Base-by-base conservation (phyloP, 306 rosid species). In the Biancaea sappan region DNA sequence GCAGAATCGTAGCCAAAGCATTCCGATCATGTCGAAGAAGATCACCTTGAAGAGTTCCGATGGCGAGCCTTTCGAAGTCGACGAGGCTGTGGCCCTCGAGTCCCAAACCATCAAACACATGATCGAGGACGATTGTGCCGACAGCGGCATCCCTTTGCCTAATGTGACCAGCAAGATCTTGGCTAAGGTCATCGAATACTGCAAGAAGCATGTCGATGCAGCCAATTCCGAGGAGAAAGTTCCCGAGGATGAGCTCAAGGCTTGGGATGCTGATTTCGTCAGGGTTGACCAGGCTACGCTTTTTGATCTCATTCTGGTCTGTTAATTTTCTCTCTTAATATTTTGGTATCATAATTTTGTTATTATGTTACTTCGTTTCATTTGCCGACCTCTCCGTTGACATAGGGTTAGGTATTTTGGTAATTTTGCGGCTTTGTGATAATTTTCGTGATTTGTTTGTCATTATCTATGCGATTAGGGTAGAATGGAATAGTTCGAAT, bases 151-250 rank as follows among this genome's bases (percentile, higher is more conserved):
- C 48, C 92, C 92, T 22, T 62, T 88, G 1, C 89, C 87, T 6
- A 88, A 88, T 76, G 89, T 88, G 2, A 83, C 82, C 16, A 84
- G 89, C 81, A 77, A 82, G 69, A 82, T 85, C 81, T 40, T 87
- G 58, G 87, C 87, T 25, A 85, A 85, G 84, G 86, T 88, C 29
- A 78, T 88, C 83, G 84, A 87, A 80, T 87, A 84, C 84, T 77
- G 86, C 62, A 83, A 71, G 71, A 80, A 76, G 57, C 91, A 87
- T 78, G 81, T 83, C 21, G 84, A 71, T 18, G 77, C 85, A 3
- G 10, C 69, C 41, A 63, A 50, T 34, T 40, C 80, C 29, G 84
- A 81, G 15, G 86, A 82, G 46, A 74, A 70, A 37, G 8, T 70
- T 14, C 32, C 84, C 28, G 88, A 84, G 9, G 83, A 79, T 0